Base-by-base conservation (phyloP, 345 rosid species). In the Ceriops decandra region DNA sequence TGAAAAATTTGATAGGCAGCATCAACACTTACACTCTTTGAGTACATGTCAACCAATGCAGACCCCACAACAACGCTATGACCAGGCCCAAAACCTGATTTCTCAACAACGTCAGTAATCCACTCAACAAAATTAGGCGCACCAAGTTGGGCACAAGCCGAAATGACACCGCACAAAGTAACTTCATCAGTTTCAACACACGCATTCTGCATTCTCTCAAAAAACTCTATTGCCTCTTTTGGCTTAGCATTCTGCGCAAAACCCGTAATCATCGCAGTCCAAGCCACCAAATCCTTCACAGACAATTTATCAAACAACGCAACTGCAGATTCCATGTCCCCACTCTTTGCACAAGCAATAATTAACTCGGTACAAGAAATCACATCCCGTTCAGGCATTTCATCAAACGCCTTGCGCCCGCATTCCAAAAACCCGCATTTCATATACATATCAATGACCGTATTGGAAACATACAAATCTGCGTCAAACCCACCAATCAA, bases 101-200 rank as follows among this genome's bases (percentile, higher is more conserved):
- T 80, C 24, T 67, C 72, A 16, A 85, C 87, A 52, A 84, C 72
- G 31, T 81, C 71, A 1, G 75, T 32, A 57, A 86, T 82, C 80
- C 86, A 79, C 28, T 87, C 71, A 2, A 83, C 91, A 74, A 80
- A 83, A 57, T 84, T 82, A 11, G 83, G 68, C 0, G 82, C 85
- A 72, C 96, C 95, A 22, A 89, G 60, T 74, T 91, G 95, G 6
- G 93, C 91, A 78, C 91, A 91, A 0, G 97, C 96, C 0, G 97
- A 88, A 67, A 93, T 83, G 21, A 82, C 88, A 35, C 90, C 90
- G 5, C 81, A 76, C 17, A 88, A 62, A 6, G 90, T 82, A 28
- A 88, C 82, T 57, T 84, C 86, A 70, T 93, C 93, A 0, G 77
- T 72, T 58, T 47, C 52, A 24, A 85, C 65, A n/a, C 93, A 86